Base-by-base conservation (phyloP, 768 basidiomycete species). In the Phlegmacium glaucopus region DNA sequence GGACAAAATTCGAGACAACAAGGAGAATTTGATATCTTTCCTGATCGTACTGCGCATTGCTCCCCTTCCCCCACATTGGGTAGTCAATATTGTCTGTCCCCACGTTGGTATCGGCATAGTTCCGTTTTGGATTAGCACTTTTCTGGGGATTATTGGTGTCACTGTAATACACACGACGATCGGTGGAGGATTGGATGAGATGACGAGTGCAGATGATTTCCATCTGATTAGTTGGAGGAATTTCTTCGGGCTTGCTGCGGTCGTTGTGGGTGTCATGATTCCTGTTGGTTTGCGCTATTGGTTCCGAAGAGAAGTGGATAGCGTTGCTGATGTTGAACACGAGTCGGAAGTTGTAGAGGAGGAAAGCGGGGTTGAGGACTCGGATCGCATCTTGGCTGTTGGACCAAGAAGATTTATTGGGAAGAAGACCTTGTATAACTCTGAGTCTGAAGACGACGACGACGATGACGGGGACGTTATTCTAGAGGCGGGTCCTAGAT, bases 31-130 rank as follows among this genome's bases (percentile, higher is more conserved):
- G 59, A 78, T 96, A 37, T 90, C 90, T 10, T 97, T 94, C 67
- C 81, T 97, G 55, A 88, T 98, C 64, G 82, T 98, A n/a, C 72
- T 98, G 37, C 85, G 94, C 47, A 94, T 97, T 49, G 89, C 93
- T 1, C 94, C 94, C 1, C 76, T 96, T 15, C 94, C 94, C 26
- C 94, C 94, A 5, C 94, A 96, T 58, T 97, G 95, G 95, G 87
- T 96, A 28, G 83, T 95, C 53, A 97, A 97, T 61, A 76, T 96
- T 48, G 72, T 96, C 8, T 90, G 89, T 52, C 94, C 94, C 1
- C 94, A 98, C 59, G 79, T 98, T 25, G 90, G 92, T 27, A 94
- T 98, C 52, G 78, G 82, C 9, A 65, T 93, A 45, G 67, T 87
- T 35, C 81, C 88, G 0, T 98, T 98, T 68, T 98, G 93, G 92